phyloP scores from a whole-genome alignment of 176 grass and related monocot genomes.

The Triticum monococcum region DNA sequence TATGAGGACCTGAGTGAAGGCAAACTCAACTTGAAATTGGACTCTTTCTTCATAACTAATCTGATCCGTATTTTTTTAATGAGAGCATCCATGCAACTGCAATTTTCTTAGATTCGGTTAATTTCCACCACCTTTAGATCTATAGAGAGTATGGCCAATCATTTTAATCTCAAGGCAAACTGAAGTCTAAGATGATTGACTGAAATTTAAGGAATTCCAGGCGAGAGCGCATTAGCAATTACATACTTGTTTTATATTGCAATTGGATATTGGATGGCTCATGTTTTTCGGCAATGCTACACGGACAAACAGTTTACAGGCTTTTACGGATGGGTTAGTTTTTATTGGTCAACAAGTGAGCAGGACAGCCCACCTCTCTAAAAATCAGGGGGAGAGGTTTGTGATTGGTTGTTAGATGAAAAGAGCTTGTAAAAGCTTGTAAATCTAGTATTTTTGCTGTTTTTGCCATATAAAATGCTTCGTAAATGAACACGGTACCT shows the following conservation, averaged over 20 bases:
- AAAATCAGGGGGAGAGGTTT: too few species aligned
- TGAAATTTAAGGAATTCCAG: not conserved
- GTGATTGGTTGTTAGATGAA: too few species aligned
- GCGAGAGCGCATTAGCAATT: not conserved
- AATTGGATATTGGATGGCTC: too few species aligned
- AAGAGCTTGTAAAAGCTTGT: too few species aligned
- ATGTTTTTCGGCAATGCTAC: too few species aligned
- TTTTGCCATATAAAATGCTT: too few species aligned
- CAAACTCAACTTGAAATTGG: not conserved
- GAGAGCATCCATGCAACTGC: not conserved
- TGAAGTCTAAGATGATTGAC: not conserved
- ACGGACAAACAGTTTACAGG: too few species aligned
- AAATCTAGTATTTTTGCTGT: too few species aligned
- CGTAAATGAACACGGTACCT: slow-evolving; percentile 13
- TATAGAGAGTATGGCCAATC: not conserved
- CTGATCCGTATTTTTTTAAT: not conserved
- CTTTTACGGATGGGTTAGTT: too few species aligned
- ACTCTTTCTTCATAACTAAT: not conserved
- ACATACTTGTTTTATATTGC: too few species aligned
- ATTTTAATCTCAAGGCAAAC: not conserved
- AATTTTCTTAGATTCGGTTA: not conserved
- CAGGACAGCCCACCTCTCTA: too few species aligned
- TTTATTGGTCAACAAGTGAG: too few species aligned
- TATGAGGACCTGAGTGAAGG: not conserved
- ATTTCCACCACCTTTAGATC: not conserved